Evolutionary conservation across 176 grass and related monocot species (phyloP), one percentile per base, ranked within the genome.

Genomic region (Aegilops speltoides): DNA sequence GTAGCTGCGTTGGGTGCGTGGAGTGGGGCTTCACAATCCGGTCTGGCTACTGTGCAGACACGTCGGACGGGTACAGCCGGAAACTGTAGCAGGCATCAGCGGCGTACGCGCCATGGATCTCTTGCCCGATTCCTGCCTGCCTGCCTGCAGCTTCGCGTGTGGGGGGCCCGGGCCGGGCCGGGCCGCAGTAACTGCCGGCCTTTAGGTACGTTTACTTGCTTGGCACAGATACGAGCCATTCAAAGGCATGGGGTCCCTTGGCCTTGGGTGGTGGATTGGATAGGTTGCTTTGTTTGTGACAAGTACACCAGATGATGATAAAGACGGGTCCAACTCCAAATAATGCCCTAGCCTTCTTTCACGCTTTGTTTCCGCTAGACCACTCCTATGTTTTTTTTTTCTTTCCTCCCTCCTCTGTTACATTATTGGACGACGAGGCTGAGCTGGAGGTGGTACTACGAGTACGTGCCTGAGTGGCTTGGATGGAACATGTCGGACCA

Each of bases 41-140:
- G 78, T 60, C 34, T 29, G 11, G 73, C 50, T 79, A 85, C 85
- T 81, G 77, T 84, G 36, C 76, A n/a, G 40, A 63, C 89, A 91
- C 70, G 77, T 71, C 29, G 70, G 82, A 88, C 81, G 37, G 68
- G 81, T 80, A 84, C 76, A 29, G 1, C 16, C 5, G 76, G 75
- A 10, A 74, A 85, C 86, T 88, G 86, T 88, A 78, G 86, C 82
- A 28, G 13, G 9, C 77, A 85, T 88, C 89, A 88, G 48, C 68
- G 0, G 20, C 68, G 22, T 65, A 81, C 68, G 46, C 15, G 41
- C 37, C 73, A 64, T 48, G 26, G 57, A 82, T 43, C 70, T 32
- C 66, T 54, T 64, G 67, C 33, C 66, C 66, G 65, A 83, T 65
- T 26, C 41, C n/a, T 48, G 33, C 84, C 64, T 37, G 65, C 34